phyloP scores from a whole-genome alignment of 345 rosid genomes.

The Raphanus raphanistrum region DNA sequence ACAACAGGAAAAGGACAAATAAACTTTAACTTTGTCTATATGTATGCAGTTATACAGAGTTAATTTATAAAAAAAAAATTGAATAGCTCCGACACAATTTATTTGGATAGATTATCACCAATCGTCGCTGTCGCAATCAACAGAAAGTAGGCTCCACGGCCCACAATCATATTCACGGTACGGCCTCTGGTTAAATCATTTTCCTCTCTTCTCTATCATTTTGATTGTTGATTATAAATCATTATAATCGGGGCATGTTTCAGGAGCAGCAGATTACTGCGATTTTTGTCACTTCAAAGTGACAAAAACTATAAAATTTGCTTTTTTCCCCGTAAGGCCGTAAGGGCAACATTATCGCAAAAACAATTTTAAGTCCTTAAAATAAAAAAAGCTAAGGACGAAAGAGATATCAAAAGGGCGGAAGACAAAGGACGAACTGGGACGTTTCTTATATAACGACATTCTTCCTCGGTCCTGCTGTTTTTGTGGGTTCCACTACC shows the following conservation, averaged over 20 bases:
- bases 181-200: constrained; percentile 23
- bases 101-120: neutral
- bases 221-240: constrained; percentile 15
- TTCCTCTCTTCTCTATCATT: constrained; percentile 12
- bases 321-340: too few species aligned
- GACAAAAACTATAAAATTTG: neutral
- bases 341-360: too few species aligned
- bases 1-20: constrained; percentile 7
- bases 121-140: constrained; percentile 29
- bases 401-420: too few species aligned
- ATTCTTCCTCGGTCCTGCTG: too few species aligned
- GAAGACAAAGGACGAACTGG: too few species aligned
- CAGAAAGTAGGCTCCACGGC: constrained; percentile 42
- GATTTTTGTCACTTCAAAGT: neutral
- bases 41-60: neutral
- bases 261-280: neutral
- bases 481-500: too few species aligned
- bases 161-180: constrained; percentile 36
- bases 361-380: too few species aligned
- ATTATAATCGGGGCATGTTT: neutral
- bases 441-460: too few species aligned
- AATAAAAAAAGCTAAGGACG: too few species aligned
- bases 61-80: too few species aligned
- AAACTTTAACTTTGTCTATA: neutral
- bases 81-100: neutral